Base-by-base conservation (phyloP, 352 stramenopile genomes). In the Pythium utonaiense region DNA sequence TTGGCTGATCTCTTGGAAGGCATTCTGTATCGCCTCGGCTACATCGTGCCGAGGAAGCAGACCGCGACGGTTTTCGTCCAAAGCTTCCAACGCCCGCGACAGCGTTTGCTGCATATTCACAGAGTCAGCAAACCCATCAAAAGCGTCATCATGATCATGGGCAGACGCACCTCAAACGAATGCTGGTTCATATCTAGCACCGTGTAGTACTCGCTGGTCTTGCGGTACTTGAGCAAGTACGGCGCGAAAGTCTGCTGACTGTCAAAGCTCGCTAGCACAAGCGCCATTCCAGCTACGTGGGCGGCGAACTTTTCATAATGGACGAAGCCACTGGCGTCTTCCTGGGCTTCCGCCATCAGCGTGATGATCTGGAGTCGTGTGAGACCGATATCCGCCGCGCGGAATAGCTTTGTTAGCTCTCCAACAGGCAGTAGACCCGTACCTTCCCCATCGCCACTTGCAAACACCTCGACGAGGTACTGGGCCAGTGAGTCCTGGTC, bases 151-250 rank as follows among this genome's bases (percentile, higher is more conserved):
- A n/a, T n/a, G n/a, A n/a, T n/a, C n/a, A n/a, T n/a, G n/a, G n/a
- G n/a, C 28, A 9, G 27, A 33, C 60, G 2, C 50, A 81, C 78
- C 70, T 90, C 80, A 58, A 92, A 89, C 33, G 79, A 73, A 69
- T 90, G 84, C 64, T 93, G 80, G 60, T 91, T 91, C 60, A 91
- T 69, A 45, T 88, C 80, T 16, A 91, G 69, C 7, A 93, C 67
- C 1, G 69, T 77, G 69, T 91, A 93, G 63, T 89, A 91, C 44
- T 91, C 81, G 55, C 76, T 83, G 36, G 75, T 86, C 52, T 85
- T 80, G 49, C 81, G 83, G 64, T 92, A 91, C 42, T 67, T 78
- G 25, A 78, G 75, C 22, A 90, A 51, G 42, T 78, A 88, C 50
- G 71, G 24, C 2, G 78, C 74, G 31, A 82, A 85, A 0, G 72